These are phyloP conservation scores for Diaporthe sp. DNA, from an alignment of 2,329 filamentous ascomycete genomes.

Conservation along the genomic window DNA sequence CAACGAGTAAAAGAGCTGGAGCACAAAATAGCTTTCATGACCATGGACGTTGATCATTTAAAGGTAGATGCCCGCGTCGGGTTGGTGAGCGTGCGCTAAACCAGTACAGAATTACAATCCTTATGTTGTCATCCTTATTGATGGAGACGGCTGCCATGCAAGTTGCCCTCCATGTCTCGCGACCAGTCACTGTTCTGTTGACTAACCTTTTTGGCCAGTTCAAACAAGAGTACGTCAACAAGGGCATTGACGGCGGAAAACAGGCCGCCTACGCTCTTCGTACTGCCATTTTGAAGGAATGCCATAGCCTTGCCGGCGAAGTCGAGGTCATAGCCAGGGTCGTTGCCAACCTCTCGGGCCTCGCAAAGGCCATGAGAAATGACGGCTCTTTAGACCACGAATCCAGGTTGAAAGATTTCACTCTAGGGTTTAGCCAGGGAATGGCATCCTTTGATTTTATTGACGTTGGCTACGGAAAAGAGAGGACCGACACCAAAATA, in stretches of 20 bases:
- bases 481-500: constrained; percentile 71
- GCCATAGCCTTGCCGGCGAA: constrained; percentile 61
- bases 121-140: constrained; percentile 72
- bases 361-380: constrained; percentile 63
- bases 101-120: constrained; percentile 64
- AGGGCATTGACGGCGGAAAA: constrained; percentile 68
- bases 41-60: constrained; percentile 56
- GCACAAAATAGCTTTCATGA: constrained; percentile 49
- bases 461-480: constrained; percentile 71
- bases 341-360: constrained; percentile 65
- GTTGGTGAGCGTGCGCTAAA: constrained; percentile 38
- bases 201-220: constrained; percentile 59
- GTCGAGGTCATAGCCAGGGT: constrained; percentile 69
- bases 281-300: constrained; percentile 60
- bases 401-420: constrained; percentile 67
- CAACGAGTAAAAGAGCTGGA: constrained; percentile 58
- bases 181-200: neutral
- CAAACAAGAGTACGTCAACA: constrained; percentile 64
- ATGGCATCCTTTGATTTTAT: constrained; percentile 73
- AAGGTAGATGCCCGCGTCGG: constrained; percentile 55
- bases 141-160: constrained; percentile 65
- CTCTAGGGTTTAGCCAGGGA: constrained; percentile 70
- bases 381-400: constrained; percentile 60
- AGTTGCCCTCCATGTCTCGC: constrained; percentile 37
- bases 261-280: constrained; percentile 64